Evolutionary conservation across 2,329 filamentous ascomycete species (phyloP), one percentile per base, ranked within the genome.

Genomic region (Iodosphaeria phyllophila): DNA sequence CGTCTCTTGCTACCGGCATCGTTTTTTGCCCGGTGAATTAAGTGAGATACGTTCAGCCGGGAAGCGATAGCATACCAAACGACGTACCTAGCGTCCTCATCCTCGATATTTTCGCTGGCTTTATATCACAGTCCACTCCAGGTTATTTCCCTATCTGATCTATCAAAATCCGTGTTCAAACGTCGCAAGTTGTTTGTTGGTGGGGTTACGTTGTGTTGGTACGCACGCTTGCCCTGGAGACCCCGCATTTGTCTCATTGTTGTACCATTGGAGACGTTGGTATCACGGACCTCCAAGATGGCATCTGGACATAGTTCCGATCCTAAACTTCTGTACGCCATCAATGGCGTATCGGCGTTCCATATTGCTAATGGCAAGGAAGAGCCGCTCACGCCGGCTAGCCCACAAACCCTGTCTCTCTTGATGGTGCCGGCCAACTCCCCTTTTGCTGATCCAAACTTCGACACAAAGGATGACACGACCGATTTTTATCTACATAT

Each of bases 401-500:
- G 84, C 2, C 75, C 83, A 11, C 83, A 93, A 54, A 93, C 84
- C 0, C 62, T 98, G 27, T 92, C 86, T 13, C 62, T 95, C 28
- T 56, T 95, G 40, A 95, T 95, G 86, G 86, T 95, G 11, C 86
- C 86, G 5, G 93, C 86, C 3, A 76, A 75, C 10, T 79, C 79
- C 16, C 66, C 74, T 13, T 78, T 69, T 40, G 59, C 63, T 23
- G 64, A 68, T 29, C 42, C 51, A 7, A 40, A 56, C 28, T 55
- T 67, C 22, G 60, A 67, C 22, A 37, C 46, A 23, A 59, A 67
- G 35, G 43, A 44, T 6, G 57, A 63, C 27, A 60, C 64, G 4
- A 75, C 93, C 46, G 89, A 95, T 57, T 95, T 93, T 55, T 95
- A 95, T 48, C 70, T 98, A 5, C 86, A 95, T 49, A 68, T 98